These are phyloP conservation scores for Rhizopogon roseolus DNA, from an alignment of 768 basidiomycete genomes.

Conservation along the genomic window DNA sequence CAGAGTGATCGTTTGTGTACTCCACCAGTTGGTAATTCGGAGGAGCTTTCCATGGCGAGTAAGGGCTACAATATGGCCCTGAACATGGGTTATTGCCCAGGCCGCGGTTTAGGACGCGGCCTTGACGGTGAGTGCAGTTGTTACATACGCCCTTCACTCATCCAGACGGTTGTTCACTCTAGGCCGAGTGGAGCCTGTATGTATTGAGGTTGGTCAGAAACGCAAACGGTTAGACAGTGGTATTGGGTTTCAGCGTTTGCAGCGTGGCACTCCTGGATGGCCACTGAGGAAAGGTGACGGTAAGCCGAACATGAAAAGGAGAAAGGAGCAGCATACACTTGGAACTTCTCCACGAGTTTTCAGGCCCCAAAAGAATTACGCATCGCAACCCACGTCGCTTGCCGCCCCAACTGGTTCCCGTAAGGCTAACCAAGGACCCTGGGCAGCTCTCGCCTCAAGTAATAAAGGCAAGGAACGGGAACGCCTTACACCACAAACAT, in stretches of 20 bases:
- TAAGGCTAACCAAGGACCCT: not conserved
- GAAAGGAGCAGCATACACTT: constrained; percentile 3
- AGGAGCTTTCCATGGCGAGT: not conserved
- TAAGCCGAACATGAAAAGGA: constrained; percentile 3
- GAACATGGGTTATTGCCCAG: constrained; percentile 10
- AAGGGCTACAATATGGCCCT: constrained; percentile 9
- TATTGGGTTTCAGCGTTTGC: constrained; percentile 7
- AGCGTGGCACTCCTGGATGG: not conserved
- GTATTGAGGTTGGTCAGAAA: constrained; percentile 6
- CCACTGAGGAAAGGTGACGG: not conserved
- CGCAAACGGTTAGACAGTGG: constrained; percentile 9
- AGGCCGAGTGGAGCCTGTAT: constrained; percentile 11
- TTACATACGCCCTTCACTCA: constrained; percentile 4
- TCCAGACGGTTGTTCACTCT: not conserved
- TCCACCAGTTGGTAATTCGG: not conserved
- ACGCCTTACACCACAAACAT: not conserved
- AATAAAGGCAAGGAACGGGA: constrained; percentile 1
- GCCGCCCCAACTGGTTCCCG: not conserved
- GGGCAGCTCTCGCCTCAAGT: not conserved
- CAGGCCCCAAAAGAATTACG: not conserved
- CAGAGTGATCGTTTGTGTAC: not conserved
- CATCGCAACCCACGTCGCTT: not conserved
- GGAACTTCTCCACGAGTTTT: not conserved
- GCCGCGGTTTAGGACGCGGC: constrained; percentile 8
- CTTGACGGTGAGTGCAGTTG: constrained; percentile 9